Conservation (phyloP, 345 rosid genomes). For the Eucalyptus microcorys region DNA sequence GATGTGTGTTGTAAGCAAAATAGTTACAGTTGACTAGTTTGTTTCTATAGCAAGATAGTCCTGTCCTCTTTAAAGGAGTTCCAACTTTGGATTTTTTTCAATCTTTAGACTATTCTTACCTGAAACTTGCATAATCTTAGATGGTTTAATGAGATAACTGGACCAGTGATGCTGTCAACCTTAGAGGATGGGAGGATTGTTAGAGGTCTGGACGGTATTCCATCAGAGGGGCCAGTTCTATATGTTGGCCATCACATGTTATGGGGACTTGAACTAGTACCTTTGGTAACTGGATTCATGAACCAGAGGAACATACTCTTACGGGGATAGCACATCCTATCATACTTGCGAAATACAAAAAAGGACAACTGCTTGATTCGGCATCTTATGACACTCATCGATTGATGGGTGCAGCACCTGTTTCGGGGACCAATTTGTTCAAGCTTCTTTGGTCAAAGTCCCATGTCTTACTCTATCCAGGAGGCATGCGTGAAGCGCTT, state of each 20-base stretch:
- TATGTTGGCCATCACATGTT: conserved; percentile 75
- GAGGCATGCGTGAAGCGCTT: conserved; percentile 75
- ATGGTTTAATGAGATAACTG: conserved; percentile 7
- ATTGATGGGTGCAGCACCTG: conserved; percentile 64
- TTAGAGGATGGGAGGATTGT: conserved; percentile 50
- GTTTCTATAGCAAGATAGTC: neutral
- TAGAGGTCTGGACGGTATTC: conserved; percentile 60
- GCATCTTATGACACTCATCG: conserved; percentile 26
- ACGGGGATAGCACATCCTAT: conserved; percentile 65
- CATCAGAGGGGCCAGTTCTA: conserved; percentile 68
- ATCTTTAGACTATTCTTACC: neutral
- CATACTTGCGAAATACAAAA: conserved; percentile 20
- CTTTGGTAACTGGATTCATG: conserved; percentile 22
- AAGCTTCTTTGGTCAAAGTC: conserved; percentile 48
- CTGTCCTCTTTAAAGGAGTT: neutral
- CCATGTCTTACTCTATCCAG: conserved; percentile 70
- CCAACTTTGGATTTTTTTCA: neutral
- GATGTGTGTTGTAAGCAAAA: neutral
- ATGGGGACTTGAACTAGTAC: conserved; percentile 41
- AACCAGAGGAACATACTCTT: conserved; percentile 42
- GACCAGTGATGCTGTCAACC: conserved; percentile 70
- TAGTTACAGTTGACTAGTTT: neutral
- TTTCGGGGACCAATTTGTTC: conserved; percentile 37
- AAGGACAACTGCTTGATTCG: conserved; percentile 6
- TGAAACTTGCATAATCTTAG: conserved; percentile 1